Conservation (phyloP, 768 basidiomycete species). For the Pulveroboletus ravenelii region DNA sequence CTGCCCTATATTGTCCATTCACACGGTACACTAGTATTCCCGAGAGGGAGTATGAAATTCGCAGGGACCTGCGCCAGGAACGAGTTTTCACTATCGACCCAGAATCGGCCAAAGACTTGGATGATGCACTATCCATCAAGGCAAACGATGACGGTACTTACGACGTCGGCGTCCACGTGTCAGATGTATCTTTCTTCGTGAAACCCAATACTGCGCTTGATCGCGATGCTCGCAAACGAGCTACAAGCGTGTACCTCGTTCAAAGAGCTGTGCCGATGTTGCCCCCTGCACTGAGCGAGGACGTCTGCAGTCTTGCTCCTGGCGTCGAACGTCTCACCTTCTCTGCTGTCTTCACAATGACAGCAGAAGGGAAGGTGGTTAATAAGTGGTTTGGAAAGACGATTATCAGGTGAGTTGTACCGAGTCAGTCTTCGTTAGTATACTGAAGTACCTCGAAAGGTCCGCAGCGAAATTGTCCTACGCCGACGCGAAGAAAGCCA, state of each 20-base stretch:
- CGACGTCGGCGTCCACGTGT: slow-evolving; percentile 91
- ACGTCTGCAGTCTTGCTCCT: slow-evolving; percentile 87
- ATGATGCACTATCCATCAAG: slow-evolving; percentile 91
- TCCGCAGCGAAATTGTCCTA: slow-evolving; percentile 88
- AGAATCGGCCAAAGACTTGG: slow-evolving; percentile 81
- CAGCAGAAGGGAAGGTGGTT: slow-evolving; percentile 71
- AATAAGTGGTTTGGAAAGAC: slow-evolving; percentile 94
- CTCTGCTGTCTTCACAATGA: slow-evolving; percentile 83
- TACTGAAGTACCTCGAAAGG: slow-evolving; percentile 36
- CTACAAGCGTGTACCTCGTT: slow-evolving; percentile 94
- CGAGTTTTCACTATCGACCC: slow-evolving; percentile 95
- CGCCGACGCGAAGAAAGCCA: slow-evolving; percentile 70
- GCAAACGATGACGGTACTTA: slow-evolving; percentile 87
- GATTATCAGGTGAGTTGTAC: slow-evolving; percentile 66
- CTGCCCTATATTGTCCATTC: background rate
- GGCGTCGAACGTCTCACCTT: slow-evolving; percentile 89
- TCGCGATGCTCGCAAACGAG: slow-evolving; percentile 95
- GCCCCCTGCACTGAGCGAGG: slow-evolving; percentile 87
- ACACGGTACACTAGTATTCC: slow-evolving; percentile 55
- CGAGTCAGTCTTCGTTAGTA: background rate
- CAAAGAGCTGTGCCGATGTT: slow-evolving; percentile 97
- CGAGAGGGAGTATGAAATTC: slow-evolving; percentile 80
- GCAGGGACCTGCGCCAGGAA: slow-evolving; percentile 81
- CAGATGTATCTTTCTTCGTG: slow-evolving; percentile 94
- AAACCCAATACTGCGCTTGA: slow-evolving; percentile 96